Conservation (phyloP, 306 rosid species). For the Begonia peltatifolia region DNA sequence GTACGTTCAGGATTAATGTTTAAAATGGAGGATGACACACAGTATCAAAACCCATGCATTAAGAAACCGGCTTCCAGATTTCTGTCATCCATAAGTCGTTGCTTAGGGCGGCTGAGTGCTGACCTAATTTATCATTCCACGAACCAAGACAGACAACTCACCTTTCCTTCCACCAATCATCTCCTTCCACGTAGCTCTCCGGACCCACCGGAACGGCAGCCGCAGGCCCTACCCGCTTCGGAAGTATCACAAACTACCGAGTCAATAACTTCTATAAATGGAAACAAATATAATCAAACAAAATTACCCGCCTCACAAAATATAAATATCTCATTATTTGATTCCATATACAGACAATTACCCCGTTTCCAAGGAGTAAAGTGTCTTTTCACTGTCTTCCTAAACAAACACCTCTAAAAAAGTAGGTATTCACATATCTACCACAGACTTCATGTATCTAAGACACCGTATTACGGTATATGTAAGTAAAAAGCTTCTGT, state of each 20-base stretch:
- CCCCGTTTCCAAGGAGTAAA: constrained; percentile 32
- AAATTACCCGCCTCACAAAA: neutral
- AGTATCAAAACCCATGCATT: constrained; percentile 11
- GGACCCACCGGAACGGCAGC: constrained; percentile 25
- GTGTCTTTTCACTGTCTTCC: constrained; percentile 16
- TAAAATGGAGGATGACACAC: constrained; percentile 4
- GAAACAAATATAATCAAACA: neutral
- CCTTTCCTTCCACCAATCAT: constrained; percentile 17
- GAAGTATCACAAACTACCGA: neutral
- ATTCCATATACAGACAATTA: constrained; percentile 9
- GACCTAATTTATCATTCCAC: constrained; percentile 38
- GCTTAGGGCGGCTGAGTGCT: constrained; percentile 48
- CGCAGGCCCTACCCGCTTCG: constrained; percentile 17
- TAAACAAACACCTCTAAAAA: neutral
- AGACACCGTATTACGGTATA: constrained; percentile 27
- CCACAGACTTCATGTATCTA: constrained; percentile 30
- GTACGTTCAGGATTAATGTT: neutral
- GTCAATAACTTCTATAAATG: constrained; percentile 1
- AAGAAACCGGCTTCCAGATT: constrained; percentile 21
- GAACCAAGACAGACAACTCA: constrained; percentile 18
- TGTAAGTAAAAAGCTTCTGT: constrained; percentile 5
- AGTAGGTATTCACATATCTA: constrained; percentile 40
- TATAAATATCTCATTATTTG: neutral
- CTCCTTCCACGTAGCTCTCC: constrained; percentile 15
- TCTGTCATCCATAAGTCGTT: neutral